phyloP scores from a whole-genome alignment of 352 stramenopile species.

The Phytophthora cryptogea region DNA sequence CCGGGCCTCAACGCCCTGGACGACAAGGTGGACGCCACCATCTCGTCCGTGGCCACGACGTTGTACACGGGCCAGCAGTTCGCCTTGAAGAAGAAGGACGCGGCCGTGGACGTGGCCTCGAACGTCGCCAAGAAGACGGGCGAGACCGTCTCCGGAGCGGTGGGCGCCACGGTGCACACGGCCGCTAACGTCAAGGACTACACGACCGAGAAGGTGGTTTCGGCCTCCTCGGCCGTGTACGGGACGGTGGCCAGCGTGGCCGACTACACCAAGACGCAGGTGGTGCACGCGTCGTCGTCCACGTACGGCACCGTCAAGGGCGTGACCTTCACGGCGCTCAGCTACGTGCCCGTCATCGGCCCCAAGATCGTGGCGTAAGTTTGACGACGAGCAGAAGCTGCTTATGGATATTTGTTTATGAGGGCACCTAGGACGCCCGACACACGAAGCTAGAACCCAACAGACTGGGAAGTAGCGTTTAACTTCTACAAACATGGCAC shows the following conservation, averaged over 20 bases:
- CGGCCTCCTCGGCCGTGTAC: conserved; percentile 41
- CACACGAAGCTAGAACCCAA: neutral
- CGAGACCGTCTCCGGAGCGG: conserved; percentile 44
- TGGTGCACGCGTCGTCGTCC: conserved; percentile 71
- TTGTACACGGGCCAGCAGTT: conserved; percentile 66
- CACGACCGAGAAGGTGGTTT: conserved; percentile 49
- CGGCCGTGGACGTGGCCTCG: conserved; percentile 44
- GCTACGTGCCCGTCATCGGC: conserved; percentile 65
- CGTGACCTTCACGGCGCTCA: conserved; percentile 55
- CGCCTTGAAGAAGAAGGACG: conserved; percentile 73
- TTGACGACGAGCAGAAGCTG: neutral
- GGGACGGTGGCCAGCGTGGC: conserved; percentile 52
- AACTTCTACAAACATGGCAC: conserved; percentile 15
- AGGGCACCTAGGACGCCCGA: neutral
- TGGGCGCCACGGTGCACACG: conserved; percentile 45
- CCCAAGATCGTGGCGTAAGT: conserved; percentile 43
- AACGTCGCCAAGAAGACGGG: conserved; percentile 48
- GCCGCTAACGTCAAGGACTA: conserved; percentile 67
- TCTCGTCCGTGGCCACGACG: conserved; percentile 54
- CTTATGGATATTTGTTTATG: conserved; percentile 27
- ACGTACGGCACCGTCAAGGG: conserved; percentile 60
- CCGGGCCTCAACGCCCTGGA: conserved; percentile 62
- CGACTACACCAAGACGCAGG: conserved; percentile 69
- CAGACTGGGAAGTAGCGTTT: conserved; percentile 17
- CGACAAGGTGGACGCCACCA: conserved; percentile 65